phyloP scores from a whole-genome alignment of 1,284 basidiomycete genomes.

The Microbotryum silenes-acaulis region DNA sequence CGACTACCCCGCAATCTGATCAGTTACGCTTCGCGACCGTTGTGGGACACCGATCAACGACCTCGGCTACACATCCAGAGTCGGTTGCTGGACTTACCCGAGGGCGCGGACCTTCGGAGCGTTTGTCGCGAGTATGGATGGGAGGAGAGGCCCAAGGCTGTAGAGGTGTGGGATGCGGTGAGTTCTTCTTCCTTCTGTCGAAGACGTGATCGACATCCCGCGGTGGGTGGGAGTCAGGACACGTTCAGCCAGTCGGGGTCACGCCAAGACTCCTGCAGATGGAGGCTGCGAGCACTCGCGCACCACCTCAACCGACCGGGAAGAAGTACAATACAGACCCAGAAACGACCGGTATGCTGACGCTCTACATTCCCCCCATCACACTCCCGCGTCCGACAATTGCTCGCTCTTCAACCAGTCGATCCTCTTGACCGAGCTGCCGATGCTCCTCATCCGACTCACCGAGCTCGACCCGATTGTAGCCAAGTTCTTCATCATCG shows the following conservation, averaged over 20 bases:
- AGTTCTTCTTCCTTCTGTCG: constrained; percentile 41
- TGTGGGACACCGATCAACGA: constrained; percentile 55
- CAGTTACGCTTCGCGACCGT: constrained; percentile 54
- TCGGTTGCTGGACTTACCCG: constrained; percentile 50
- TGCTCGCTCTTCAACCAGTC: constrained; percentile 22
- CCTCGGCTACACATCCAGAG: constrained; percentile 46
- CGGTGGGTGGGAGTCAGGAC: background rate
- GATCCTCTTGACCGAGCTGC: constrained; percentile 52
- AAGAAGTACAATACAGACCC: no score
- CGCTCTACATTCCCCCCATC: background rate
- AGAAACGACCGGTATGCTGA: no score
- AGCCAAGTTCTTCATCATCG: constrained; percentile 58
- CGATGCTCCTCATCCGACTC: constrained; percentile 60
- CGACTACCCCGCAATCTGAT: constrained; percentile 6
- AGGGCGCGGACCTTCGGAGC: constrained; percentile 47
- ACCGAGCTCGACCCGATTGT: constrained; percentile 57
- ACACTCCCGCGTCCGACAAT: background rate
- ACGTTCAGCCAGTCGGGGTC: background rate
- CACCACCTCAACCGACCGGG: background rate
- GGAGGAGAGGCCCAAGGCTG: constrained; percentile 33
- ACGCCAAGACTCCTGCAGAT: background rate
- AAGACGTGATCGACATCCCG: background rate
- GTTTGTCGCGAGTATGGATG: constrained; percentile 54
- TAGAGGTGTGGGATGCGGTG: constrained; percentile 50
- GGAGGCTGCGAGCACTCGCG: background rate